Base-by-base conservation (phyloP, 352 stramenopile genomes). In the Saprolegnia diclina region DNA sequence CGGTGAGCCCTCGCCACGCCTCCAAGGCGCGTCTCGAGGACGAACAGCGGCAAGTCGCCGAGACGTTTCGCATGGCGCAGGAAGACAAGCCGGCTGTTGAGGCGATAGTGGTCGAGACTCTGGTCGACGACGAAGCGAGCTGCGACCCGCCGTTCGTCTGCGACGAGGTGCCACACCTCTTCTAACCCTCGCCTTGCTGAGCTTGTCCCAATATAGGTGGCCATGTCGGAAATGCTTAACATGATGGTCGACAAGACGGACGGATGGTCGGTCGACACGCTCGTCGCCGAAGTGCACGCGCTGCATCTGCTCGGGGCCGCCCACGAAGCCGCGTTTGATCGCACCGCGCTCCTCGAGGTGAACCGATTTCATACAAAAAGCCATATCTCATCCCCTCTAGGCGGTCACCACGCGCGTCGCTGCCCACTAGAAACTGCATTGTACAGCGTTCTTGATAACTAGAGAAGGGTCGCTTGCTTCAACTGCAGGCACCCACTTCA, bases 141-240 rank as follows among this genome's bases (percentile, higher is more conserved):
- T 35, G 18, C 42, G 42, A 48, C 13, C 38, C n/a, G 10, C 16
- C 18, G 19, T 92, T 93, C 80, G 82, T 92, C 79, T 90, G 89
- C 82, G 83, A 95, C 44, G 72, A 90, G 83, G 87, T 95, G 72
- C n/a, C 14, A 55, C 68, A n/a, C n/a, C n/a, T n/a, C n/a, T n/a
- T n/a, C 32, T 10, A 5, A 53, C 35, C 18, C 32, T 24, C 21
- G 16, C 24, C 18, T 24, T 65, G 40, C 42, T 7, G 35, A 10
- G 46, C 7, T 68, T 40, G 45, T 22, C 22, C 22, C 16, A n/a
- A 52, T 62, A 16, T 59, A 94, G 87, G 66, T 67, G 50, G 77
- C 76, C 55, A 90, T 95, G 84, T 56, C 67, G 50, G 54, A 35
- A 7, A 65, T 76, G 29, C 67, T 95, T 59, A 65, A 77, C n/a